These are phyloP conservation scores for Cystobasidium tubakii DNA, from an alignment of 768 basidiomycete species.

Conservation along the genomic window DNA sequence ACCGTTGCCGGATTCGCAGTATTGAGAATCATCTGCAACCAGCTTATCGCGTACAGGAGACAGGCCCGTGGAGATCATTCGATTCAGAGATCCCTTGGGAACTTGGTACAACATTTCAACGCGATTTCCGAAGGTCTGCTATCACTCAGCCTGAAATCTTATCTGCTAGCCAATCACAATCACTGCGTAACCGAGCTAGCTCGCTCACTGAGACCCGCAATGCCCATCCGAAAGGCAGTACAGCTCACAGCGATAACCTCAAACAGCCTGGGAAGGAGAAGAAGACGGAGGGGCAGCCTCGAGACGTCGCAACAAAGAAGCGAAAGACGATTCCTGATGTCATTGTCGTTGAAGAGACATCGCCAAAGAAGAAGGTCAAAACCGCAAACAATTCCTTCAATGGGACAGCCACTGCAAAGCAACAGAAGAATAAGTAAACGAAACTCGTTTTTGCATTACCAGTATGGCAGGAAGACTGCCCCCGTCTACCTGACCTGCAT, in stretches of 20 bases:
- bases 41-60: background rate
- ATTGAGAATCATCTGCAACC: background rate
- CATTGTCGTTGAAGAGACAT: background rate
- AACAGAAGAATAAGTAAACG: background rate
- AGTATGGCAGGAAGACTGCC: no score
- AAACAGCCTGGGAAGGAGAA: slow-evolving; percentile 1
- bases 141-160: background rate
- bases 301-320: background rate
- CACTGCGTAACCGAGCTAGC: background rate
- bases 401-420: background rate
- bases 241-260: background rate
- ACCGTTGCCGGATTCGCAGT: background rate
- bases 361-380: slow-evolving; percentile 2
- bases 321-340: background rate
- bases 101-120: background rate
- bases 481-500: background rate
- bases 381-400: background rate
- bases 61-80: background rate
- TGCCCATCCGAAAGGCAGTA: background rate
- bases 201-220: background rate
- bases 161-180: background rate
- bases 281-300: background rate
- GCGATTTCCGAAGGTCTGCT: slow-evolving; percentile 2
- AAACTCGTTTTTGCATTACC: background rate
- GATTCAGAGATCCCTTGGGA: slow-evolving; percentile 13